Conservation (phyloP, 2,329 filamentous ascomycete species). For the Westerdykella sp. region DNA sequence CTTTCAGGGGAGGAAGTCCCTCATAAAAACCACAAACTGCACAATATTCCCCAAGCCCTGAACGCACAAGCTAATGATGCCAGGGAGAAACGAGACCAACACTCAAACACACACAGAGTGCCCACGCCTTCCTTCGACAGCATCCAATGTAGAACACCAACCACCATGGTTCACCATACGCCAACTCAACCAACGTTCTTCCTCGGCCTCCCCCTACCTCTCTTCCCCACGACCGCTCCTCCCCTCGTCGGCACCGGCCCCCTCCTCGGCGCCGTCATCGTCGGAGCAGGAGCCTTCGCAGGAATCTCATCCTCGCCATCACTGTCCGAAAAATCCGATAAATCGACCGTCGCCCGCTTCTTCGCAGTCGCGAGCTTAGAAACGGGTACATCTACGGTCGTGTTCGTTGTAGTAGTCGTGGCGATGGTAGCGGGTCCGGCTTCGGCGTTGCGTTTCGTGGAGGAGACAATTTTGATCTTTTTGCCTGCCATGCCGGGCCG, state of each 20-base stretch:
- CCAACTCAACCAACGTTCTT: slow-evolving; percentile 8
- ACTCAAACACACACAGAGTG: too few relatives aligned
- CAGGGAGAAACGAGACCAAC: too few relatives aligned
- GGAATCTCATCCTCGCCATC: slow-evolving; percentile 31
- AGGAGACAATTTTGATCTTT: slow-evolving; percentile 32
- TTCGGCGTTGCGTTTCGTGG: slow-evolving; percentile 10
- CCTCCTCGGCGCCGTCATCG: slow-evolving; percentile 8
- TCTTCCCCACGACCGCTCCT: slow-evolving; percentile 11
- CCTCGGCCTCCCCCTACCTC: slow-evolving; percentile 19
- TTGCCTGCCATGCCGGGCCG: slow-evolving; percentile 26
- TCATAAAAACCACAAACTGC: too few relatives aligned
- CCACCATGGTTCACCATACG: too few relatives aligned
- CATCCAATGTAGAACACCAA: not conserved
- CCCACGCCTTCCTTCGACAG: not conserved
- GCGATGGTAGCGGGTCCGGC: slow-evolving; percentile 1
- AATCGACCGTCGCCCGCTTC: slow-evolving; percentile 11
- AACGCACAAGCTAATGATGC: too few relatives aligned
- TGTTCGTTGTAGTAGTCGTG: slow-evolving; percentile 9
- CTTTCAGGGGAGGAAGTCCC: too few relatives aligned
- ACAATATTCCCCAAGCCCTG: too few relatives aligned
- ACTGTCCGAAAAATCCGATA: slow-evolving; percentile 18
- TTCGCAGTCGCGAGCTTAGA: slow-evolving; percentile 1
- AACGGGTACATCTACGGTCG: slow-evolving; percentile 9
- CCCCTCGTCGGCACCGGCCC: slow-evolving; percentile 18
- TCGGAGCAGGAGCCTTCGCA: slow-evolving; percentile 22